Percentiles rank a stretch among this genome's conserved stretches.
Evolutionary conservation across 2,329 filamentous ascomycete genomes (phyloP).

Genomic region (Eutypella sp.): DNA sequence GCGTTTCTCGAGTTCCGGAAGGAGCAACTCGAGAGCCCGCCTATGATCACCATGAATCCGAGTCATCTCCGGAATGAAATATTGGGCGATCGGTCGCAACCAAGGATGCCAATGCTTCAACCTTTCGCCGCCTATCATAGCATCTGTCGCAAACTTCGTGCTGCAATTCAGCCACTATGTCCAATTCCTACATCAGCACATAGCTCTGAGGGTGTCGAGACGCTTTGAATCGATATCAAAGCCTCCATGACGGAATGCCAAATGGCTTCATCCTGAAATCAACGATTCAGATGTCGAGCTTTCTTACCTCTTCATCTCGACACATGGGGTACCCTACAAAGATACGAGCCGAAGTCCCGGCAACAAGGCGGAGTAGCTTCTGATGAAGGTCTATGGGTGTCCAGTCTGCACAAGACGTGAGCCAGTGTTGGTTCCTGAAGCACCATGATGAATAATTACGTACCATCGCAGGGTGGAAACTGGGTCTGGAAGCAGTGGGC

Average conservation of each 20-base stretch:
- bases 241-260: too few relatives aligned
- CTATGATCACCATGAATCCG: constrained; percentile 21
- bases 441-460: background rate
- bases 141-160: constrained; percentile 22
- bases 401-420: constrained; percentile 15
- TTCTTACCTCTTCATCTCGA: constrained; percentile 15
- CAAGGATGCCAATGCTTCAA: constrained; percentile 25
- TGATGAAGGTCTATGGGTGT: constrained; percentile 22
- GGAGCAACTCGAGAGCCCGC: constrained; percentile 18
- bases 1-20: constrained; percentile 20
- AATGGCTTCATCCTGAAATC: too few relatives aligned
- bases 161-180: constrained; percentile 20
- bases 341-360: constrained; percentile 23
- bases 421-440: too few relatives aligned
- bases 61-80: constrained; percentile 22
- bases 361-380: constrained; percentile 21
- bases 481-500: constrained; percentile 21
- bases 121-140: constrained; percentile 23
- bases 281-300: too few relatives aligned
- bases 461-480: constrained; percentile 22
- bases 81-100: constrained; percentile 21
- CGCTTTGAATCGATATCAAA: too few relatives aligned
- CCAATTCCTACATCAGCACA: background rate
- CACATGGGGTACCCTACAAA: constrained; percentile 25
- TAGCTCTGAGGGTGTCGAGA: background rate